Evolutionary conservation across 2,329 filamentous ascomycete genomes (phyloP).

Genomic region (Graphilbum fragrans): DNA sequence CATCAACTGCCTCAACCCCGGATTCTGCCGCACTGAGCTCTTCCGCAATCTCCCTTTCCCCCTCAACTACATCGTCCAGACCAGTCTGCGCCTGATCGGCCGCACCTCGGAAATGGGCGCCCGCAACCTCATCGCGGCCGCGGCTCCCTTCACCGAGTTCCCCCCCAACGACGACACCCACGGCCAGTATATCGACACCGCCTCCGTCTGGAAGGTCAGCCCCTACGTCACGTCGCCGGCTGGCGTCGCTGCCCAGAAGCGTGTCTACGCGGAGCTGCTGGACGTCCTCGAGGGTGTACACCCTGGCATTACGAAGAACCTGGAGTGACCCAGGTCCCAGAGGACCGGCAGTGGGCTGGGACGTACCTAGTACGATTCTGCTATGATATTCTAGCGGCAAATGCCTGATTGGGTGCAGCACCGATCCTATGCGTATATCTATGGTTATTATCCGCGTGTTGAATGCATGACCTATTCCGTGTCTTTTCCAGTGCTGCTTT

Average conservation of each 20-base stretch:
- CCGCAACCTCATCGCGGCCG: constrained; percentile 24
- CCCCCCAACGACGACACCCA: constrained; percentile 14
- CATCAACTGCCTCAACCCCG: constrained; percentile 26
- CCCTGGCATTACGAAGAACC: constrained; percentile 22
- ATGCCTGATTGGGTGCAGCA: too few relatives aligned
- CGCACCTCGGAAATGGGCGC: constrained; percentile 26
- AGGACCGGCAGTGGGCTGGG: too few relatives aligned
- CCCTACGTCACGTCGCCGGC: constrained; percentile 22
- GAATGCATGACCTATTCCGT: too few relatives aligned
- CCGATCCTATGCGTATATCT: too few relatives aligned
- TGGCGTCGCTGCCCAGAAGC: constrained; percentile 21
- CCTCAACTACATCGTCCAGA: constrained; percentile 12
- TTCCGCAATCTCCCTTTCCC: constrained; percentile 20
- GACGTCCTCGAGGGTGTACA: constrained; percentile 28
- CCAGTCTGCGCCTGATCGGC: constrained; percentile 15
- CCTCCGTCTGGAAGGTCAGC: constrained; percentile 16
- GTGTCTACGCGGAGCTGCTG: constrained; percentile 29
- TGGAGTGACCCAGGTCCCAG: constrained; percentile 2
- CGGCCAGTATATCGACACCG: constrained; percentile 27
- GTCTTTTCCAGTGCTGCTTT: too few relatives aligned
- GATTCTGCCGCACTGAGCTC: constrained; percentile 27
- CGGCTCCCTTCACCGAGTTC: constrained; percentile 20
- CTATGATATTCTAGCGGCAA: too few relatives aligned
- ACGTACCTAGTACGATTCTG: not conserved
- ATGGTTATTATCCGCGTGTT: too few relatives aligned